These are phyloP conservation scores for Simplicillium sp. DNA, from an alignment of 2,329 filamentous ascomycete genomes.

Conservation along the genomic window DNA sequence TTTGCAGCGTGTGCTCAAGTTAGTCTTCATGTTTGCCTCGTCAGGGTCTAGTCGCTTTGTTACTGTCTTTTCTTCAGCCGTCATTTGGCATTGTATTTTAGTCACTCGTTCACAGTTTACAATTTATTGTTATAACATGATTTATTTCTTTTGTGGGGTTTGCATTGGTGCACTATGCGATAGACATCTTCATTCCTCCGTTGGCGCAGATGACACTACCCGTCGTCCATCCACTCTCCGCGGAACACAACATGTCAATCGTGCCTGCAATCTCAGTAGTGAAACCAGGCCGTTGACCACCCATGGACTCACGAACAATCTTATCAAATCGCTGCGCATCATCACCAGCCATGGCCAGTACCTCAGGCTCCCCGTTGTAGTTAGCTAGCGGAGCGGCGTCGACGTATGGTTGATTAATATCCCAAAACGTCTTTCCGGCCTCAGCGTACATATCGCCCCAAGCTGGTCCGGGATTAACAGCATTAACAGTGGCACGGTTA, in stretches of 20 bases:
- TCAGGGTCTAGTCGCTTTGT: too few species aligned
- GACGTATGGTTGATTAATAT: conserved; percentile 27
- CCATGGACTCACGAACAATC: conserved; percentile 22
- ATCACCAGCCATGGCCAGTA: conserved; percentile 17
- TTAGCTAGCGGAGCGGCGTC: conserved; percentile 23
- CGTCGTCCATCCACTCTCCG: conserved; percentile 59
- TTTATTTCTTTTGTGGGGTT: too few species aligned
- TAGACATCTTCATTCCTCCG: conserved; percentile 37
- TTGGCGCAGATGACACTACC: conserved; percentile 66
- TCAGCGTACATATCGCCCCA: conserved; percentile 33
- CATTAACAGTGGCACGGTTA: conserved; percentile 38
- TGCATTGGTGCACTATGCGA: conserved; percentile 15
- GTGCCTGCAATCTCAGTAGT: conserved; percentile 55
- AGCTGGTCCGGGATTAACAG: conserved; percentile 38
- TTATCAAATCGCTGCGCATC: conserved; percentile 22
- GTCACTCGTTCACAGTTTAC: too few species aligned
- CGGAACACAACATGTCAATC: conserved; percentile 60
- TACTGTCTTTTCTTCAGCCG: too few species aligned
- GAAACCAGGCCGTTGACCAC: conserved; percentile 22
- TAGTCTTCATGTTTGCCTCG: too few species aligned
- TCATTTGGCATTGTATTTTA: too few species aligned
- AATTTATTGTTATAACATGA: too few species aligned
- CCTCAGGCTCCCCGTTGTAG: conserved; percentile 21
- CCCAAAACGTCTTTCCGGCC: conserved; percentile 23
- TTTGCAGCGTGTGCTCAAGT: too few species aligned